These are phyloP conservation scores for Cystofilobasidium bisporidii DNA, from an alignment of 768 basidiomycete species.

Conservation along the genomic window DNA sequence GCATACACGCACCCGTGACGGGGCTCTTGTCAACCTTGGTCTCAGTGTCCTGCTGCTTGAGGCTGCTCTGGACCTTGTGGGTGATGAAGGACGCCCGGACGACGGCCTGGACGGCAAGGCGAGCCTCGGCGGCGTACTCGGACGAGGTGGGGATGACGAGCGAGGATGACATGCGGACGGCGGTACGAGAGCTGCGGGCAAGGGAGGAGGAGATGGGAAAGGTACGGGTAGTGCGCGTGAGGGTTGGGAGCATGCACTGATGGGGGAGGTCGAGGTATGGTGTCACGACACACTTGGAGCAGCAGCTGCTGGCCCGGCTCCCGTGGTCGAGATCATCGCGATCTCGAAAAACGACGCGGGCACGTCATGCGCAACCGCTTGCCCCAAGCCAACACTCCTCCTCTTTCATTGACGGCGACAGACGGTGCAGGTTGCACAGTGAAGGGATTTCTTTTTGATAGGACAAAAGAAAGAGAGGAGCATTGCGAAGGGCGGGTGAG, in stretches of 20 bases:
- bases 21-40: constrained; percentile 87
- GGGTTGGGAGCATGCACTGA: background rate
- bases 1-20: constrained; percentile 56
- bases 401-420: too few relatives aligned
- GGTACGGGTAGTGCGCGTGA: background rate
- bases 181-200: background rate
- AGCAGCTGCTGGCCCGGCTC: too few relatives aligned
- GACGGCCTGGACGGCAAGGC: constrained; percentile 76
- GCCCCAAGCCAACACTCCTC: too few relatives aligned
- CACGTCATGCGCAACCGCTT: too few relatives aligned
- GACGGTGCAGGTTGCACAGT: too few relatives aligned
- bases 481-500: too few relatives aligned
- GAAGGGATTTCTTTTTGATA: too few relatives aligned
- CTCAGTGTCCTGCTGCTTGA: constrained; percentile 74
- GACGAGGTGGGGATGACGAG: constrained; percentile 7
- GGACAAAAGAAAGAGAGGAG: too few relatives aligned
- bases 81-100: constrained; percentile 76
- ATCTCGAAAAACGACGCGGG: too few relatives aligned
- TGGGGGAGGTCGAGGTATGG: too few relatives aligned
- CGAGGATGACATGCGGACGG: constrained; percentile 5
- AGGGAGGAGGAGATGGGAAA: background rate
- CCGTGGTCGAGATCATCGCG: too few relatives aligned
- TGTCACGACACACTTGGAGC: too few relatives aligned
- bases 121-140: constrained; percentile 49
- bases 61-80: constrained; percentile 70